phyloP scores from a whole-genome alignment of 805 yeast species.

The Schwanniomyces vanrijiae region DNA sequence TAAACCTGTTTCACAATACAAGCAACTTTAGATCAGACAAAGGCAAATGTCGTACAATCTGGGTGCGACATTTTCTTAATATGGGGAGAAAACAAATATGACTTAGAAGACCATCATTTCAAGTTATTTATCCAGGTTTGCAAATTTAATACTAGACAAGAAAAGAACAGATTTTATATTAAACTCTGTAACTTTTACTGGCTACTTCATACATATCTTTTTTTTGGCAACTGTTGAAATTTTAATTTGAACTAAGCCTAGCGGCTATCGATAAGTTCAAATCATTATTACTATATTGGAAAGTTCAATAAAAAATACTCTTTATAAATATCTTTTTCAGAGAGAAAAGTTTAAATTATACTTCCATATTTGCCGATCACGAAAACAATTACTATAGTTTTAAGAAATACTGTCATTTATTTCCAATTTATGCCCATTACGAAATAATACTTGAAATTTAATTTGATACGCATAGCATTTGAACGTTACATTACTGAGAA shows the following conservation, averaged over 20 bases:
- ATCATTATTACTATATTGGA: background rate
- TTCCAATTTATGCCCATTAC: conserved; percentile 1
- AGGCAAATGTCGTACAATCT: background rate
- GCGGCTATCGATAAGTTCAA: background rate
- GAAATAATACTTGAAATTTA: background rate
- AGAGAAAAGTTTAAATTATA: background rate
- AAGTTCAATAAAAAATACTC: background rate
- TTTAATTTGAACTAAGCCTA: background rate
- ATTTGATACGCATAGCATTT: background rate
- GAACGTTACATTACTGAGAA: background rate
- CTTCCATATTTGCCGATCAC: background rate
- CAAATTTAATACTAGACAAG: background rate
- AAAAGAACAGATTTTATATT: background rate
- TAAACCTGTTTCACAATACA: background rate
- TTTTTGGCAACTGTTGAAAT: background rate
- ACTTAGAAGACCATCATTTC: background rate
- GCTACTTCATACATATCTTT: background rate
- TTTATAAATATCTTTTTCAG: background rate
- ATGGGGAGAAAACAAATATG: background rate
- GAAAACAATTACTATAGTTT: background rate
- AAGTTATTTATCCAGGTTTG: background rate
- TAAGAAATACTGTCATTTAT: background rate
- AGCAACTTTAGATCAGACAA: background rate
- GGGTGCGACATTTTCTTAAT: background rate
- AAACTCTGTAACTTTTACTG: background rate